Base-by-base conservation (phyloP, 352 stramenopile genomes). In the Phytopythium aichiense region DNA sequence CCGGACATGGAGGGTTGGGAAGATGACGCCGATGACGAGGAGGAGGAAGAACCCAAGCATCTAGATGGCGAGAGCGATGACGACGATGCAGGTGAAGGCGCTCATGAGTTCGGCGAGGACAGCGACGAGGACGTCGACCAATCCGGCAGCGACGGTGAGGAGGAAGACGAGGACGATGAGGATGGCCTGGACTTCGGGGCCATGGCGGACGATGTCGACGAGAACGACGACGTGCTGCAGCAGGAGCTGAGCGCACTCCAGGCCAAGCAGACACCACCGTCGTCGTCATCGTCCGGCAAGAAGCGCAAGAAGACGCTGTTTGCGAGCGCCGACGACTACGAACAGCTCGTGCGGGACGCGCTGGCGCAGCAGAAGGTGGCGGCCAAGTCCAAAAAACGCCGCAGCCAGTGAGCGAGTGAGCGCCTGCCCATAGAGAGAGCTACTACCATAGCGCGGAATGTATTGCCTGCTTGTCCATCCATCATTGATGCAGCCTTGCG, bases 271-370 rank as follows among this genome's bases (percentile, higher is more conserved):
- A 83, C 72, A 18, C 63, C 62, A n/a, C 72, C 73, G 12, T 60
- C 54, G 7, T 37, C 53, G 53, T 61, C 53, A 50, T 61, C 54
- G 57, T 62, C 64, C 0, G 66, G 64, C 6, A 64, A 69, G 13
- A 91, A 91, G 69, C 79, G 84, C 23, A 90, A 90, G 58, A n/a
- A 28, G 55, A 73, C 77, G 35, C 71, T 83, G 65, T 94, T 94
- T 58, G 82, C 79, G n/a, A 79, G 73, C 28, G 82, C 84, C 35
- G 84, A 92, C 59, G 81, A 92, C 67, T 92, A 91, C 65, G 82
- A 89, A 13, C 56, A 68, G 65, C 84, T 92, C 66, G 77, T 92
- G 58, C 71, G 75, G 46, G 69, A 90, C 12, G 80, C 82, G 30
- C 70, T 88, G 58, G 71, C 70, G n/a, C 82, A 89, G 56, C 79